These are phyloP conservation scores for Boletus fagicola DNA, from an alignment of 768 basidiomycete species.

Conservation along the genomic window DNA sequence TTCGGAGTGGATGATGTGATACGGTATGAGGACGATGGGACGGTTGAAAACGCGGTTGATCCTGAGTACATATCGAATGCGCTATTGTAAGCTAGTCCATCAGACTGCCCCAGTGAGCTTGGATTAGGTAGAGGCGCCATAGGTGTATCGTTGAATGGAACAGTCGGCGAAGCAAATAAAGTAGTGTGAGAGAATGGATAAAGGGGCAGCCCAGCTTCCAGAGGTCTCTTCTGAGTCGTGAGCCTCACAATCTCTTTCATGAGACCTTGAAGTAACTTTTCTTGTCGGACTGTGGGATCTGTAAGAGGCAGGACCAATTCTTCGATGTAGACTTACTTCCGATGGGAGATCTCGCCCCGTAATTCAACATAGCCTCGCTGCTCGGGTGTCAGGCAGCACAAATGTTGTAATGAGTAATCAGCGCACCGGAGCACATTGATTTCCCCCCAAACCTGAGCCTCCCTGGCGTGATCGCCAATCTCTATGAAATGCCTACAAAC, in stretches of 20 bases:
- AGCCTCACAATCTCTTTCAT: slow-evolving; percentile 84
- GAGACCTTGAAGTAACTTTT: slow-evolving; percentile 74
- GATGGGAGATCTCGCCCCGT: slow-evolving; percentile 76
- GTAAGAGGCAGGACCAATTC: slow-evolving; percentile 1
- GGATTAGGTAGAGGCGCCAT: slow-evolving; percentile 32
- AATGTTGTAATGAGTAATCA: background rate
- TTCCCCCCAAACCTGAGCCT: slow-evolving; percentile 82
- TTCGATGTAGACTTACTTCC: slow-evolving; percentile 55
- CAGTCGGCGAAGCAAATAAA: slow-evolving; percentile 53
- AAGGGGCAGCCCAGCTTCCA: slow-evolving; percentile 76
- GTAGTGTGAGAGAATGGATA: slow-evolving; percentile 77
- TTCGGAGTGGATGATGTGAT: slow-evolving; percentile 3
- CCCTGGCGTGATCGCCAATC: slow-evolving; percentile 67
- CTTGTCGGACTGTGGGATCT: slow-evolving; percentile 64
- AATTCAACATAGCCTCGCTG: slow-evolving; percentile 83
- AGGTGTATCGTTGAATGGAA: slow-evolving; percentile 30
- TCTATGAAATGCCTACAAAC: slow-evolving; percentile 86
- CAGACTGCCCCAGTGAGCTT: slow-evolving; percentile 5
- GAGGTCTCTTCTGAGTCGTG: slow-evolving; percentile 76
- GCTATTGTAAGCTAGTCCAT: slow-evolving; percentile 3
- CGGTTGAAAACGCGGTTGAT: background rate
- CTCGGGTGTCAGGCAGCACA: slow-evolving; percentile 7
- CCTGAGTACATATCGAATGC: slow-evolving; percentile 12
- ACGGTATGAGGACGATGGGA: slow-evolving; percentile 6
- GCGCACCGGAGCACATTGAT: slow-evolving; percentile 77